These are phyloP conservation scores for Argentina anserina DNA, from an alignment of 306 rosid genomes.

Conservation along the genomic window DNA sequence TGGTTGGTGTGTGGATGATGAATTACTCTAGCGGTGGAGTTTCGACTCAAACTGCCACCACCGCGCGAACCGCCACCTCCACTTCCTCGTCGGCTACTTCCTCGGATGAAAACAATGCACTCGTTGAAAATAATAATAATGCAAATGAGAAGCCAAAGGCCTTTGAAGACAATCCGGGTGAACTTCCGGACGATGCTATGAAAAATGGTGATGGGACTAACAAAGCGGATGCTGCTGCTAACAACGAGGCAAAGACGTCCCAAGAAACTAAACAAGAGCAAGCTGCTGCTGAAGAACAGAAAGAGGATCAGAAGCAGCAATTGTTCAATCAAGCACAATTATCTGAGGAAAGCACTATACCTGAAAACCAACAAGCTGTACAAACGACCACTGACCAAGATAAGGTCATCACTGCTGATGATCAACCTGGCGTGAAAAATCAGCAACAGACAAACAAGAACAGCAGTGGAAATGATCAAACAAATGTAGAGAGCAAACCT, in stretches of 20 bases:
- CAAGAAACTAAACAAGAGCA: neutral
- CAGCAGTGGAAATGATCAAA: neutral
- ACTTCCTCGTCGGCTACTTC: conserved; percentile 8
- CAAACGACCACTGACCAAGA: neutral
- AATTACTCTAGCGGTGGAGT: conserved; percentile 35
- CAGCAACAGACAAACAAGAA: neutral
- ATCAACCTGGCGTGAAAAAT: neutral
- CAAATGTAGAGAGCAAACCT: neutral
- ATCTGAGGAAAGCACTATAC: conserved; percentile 45
- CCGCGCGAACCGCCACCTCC: conserved; percentile 30
- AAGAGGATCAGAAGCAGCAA: conserved; percentile 1
- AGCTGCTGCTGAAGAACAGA: neutral
- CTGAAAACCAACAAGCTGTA: conserved; percentile 29
- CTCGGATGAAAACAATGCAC: conserved; percentile 16
- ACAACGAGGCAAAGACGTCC: neutral
- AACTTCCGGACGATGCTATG: conserved; percentile 75
- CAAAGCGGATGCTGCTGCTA: neutral
- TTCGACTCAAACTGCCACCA: conserved; percentile 27
- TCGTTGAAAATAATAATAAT: neutral
- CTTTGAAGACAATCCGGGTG: conserved; percentile 65
- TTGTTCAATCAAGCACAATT: conserved; percentile 31
- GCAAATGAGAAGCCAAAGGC: conserved; percentile 14
- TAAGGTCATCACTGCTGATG: conserved; percentile 1
- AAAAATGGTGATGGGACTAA: conserved; percentile 39
- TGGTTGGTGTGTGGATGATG: conserved; percentile 68